Percentiles rank a stretch among this genome's conserved stretches.
These are phyloP conservation scores for Fragaria ananassa DNA, from an alignment of 306 rosid genomes.

Conservation along the genomic window DNA sequence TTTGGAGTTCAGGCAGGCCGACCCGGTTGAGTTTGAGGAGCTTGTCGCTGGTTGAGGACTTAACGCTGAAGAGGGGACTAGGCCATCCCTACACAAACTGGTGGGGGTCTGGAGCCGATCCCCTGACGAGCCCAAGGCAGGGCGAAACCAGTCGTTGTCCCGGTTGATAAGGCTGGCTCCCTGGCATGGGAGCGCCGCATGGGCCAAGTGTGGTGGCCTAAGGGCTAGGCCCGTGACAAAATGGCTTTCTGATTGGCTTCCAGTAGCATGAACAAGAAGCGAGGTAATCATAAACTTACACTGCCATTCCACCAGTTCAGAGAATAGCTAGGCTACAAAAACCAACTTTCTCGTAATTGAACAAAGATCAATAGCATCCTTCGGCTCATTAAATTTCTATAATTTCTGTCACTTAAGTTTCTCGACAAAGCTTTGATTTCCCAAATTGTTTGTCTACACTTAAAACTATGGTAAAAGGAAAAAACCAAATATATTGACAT, in stretches of 20 bases:
- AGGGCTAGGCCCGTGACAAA: too few species aligned
- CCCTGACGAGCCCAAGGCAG: too few species aligned
- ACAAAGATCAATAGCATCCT: background rate
- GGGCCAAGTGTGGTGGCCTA: too few species aligned
- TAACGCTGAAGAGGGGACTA: too few species aligned
- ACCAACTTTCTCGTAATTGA: background rate
- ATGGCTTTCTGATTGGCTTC: background rate
- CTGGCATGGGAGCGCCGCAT: too few species aligned
- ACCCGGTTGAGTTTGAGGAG: too few species aligned
- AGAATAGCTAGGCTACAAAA: background rate
- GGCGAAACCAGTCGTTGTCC: too few species aligned
- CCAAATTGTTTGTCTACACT: background rate
- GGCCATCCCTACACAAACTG: too few species aligned
- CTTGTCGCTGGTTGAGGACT: too few species aligned
- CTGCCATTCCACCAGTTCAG: background rate
- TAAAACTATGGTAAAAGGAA: background rate
- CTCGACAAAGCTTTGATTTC: background rate
- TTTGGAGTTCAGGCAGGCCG: too few species aligned
- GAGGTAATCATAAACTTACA: background rate
- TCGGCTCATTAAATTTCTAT: background rate
- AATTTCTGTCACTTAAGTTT: background rate
- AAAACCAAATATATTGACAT: background rate
- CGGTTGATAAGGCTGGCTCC: too few species aligned
- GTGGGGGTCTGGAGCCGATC: too few species aligned
- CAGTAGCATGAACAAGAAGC: background rate